Evolutionary conservation across 768 basidiomycete genomes (phyloP).

Genomic region (Psilocybe azurescens): DNA sequence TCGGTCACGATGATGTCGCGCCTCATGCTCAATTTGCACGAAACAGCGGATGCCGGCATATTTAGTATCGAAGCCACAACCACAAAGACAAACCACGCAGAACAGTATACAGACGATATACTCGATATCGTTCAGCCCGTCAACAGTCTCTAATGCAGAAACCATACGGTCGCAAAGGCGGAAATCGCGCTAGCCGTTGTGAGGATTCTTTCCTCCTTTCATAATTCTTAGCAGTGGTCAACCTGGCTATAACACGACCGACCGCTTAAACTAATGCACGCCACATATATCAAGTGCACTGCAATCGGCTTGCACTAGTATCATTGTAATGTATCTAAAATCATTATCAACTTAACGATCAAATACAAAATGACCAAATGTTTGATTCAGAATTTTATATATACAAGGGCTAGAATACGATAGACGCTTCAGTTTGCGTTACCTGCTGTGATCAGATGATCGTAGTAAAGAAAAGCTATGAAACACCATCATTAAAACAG

Average conservation of each 20-base stretch:
- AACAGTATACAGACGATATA: conserved; percentile 1
- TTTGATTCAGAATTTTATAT: too few relatives aligned
- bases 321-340: too few relatives aligned
- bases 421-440: conserved; percentile 5
- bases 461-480: conserved; percentile 43
- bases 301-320: too few relatives aligned
- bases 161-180: background rate
- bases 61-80: conserved; percentile 30
- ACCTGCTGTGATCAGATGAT: conserved; percentile 44
- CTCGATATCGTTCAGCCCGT: conserved; percentile 8
- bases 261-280: too few relatives aligned
- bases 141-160: background rate
- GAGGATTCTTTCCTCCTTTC: background rate
- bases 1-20: conserved; percentile 60
- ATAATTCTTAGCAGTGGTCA: too few relatives aligned
- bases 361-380: too few relatives aligned
- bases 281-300: too few relatives aligned
- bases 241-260: too few relatives aligned
- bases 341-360: too few relatives aligned
- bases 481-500: background rate
- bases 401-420: too few relatives aligned
- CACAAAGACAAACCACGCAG: conserved; percentile 25
- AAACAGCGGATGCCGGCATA: conserved; percentile 41
- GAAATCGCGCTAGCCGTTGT: background rate
- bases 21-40: conserved; percentile 59